phyloP scores from a whole-genome alignment of 2,329 filamentous ascomycete genomes.

The Plenodomus biglobosus region DNA sequence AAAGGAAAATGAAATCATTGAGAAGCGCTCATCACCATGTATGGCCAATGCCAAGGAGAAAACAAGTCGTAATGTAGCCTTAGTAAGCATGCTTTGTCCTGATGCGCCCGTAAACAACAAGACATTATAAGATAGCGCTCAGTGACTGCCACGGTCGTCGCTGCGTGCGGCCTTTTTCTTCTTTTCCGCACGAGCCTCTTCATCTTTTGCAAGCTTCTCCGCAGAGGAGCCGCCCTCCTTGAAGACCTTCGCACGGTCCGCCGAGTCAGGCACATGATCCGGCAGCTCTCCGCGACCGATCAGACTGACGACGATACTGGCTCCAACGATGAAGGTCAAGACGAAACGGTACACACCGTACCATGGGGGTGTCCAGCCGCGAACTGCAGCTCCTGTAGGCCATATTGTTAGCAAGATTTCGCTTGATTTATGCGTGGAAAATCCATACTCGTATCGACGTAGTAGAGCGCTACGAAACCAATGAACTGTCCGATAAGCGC shows the following conservation, averaged over 20 bases:
- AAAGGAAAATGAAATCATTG: constrained; percentile 10
- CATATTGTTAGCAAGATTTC: not conserved
- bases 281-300: constrained; percentile 79
- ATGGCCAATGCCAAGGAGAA: not conserved
- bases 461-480: constrained; percentile 83
- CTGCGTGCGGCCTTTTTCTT: constrained; percentile 28
- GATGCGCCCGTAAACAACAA: too few species aligned
- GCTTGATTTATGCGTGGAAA: not conserved
- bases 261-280: constrained; percentile 50
- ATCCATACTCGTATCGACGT: constrained; percentile 63
- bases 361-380: constrained; percentile 82
- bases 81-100: too few species aligned
- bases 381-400: constrained; percentile 59
- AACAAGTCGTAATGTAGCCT: not conserved
- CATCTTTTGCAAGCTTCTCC: constrained; percentile 35
- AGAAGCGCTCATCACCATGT: not conserved
- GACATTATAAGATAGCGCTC: not conserved
- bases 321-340: constrained; percentile 84
- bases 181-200: constrained; percentile 25
- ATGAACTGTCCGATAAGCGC: constrained; percentile 84
- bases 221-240: constrained; percentile 36
- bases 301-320: constrained; percentile 76
- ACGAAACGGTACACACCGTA: constrained; percentile 90
- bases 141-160: constrained; percentile 17
- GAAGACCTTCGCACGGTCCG: constrained; percentile 54